Evolutionary conservation across 1,284 basidiomycete species (phyloP).

Genomic region (Naganishia cerealis): DNA sequence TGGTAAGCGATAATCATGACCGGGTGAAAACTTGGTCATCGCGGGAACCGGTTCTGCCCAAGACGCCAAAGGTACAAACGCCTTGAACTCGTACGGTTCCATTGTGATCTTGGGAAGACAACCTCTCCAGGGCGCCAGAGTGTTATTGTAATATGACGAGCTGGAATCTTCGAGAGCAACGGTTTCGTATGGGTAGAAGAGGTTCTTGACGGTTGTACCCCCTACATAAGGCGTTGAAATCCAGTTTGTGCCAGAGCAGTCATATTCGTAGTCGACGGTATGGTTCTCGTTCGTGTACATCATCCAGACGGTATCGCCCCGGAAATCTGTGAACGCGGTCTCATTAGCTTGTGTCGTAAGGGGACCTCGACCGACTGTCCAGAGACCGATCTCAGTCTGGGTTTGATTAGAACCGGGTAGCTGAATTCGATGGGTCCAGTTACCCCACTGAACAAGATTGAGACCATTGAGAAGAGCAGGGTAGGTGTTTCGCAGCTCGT

Average conservation of each 20-base stretch:
- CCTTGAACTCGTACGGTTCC: slow-evolving; percentile 75
- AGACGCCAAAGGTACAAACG: slow-evolving; percentile 65
- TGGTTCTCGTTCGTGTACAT: slow-evolving; percentile 79
- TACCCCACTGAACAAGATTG: slow-evolving; percentile 71
- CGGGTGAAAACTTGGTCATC: slow-evolving; percentile 74
- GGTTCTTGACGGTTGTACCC: slow-evolving; percentile 66
- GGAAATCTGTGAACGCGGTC: slow-evolving; percentile 51
- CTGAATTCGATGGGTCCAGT: slow-evolving; percentile 74
- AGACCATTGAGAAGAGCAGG: slow-evolving; percentile 79
- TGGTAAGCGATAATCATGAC: slow-evolving; percentile 74
- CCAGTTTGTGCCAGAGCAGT: slow-evolving; percentile 63
- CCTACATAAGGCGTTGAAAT: slow-evolving; percentile 73
- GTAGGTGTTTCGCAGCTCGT: slow-evolving; percentile 68
- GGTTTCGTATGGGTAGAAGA: slow-evolving; percentile 79
- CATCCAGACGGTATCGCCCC: slow-evolving; percentile 70
- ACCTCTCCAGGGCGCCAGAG: slow-evolving; percentile 65
- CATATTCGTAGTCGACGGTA: slow-evolving; percentile 64
- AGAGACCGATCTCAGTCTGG: slow-evolving; percentile 77
- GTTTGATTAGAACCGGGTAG: slow-evolving; percentile 79
- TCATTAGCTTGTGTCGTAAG: slow-evolving; percentile 60
- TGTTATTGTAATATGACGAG: slow-evolving; percentile 64
- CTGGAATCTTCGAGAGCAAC: slow-evolving; percentile 66
- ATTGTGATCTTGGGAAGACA: slow-evolving; percentile 68
- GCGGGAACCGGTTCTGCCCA: slow-evolving; percentile 71
- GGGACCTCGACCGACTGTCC: slow-evolving; percentile 71